Evolutionary conservation across 1,139 yeast genomes (phyloP).

Genomic region (Geotrichum europaeum): DNA sequence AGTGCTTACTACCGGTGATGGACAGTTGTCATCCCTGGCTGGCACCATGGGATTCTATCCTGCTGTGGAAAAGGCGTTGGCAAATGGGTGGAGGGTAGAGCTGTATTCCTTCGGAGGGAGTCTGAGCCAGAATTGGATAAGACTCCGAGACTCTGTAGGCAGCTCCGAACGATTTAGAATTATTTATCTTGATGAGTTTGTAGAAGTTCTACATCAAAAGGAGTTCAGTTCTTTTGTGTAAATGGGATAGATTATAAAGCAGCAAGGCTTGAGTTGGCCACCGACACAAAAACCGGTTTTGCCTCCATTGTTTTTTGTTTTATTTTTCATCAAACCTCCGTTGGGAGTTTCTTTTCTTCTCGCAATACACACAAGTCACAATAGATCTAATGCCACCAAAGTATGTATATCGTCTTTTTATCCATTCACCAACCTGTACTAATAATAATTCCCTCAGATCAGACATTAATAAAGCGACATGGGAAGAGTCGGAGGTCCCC

Average conservation of each 20-base stretch:
- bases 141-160: conserved; percentile 4
- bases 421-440: neutral
- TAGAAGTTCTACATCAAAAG: conserved; percentile 7
- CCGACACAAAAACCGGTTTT: neutral
- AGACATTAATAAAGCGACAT: conserved; percentile 33
- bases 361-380: neutral
- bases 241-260: neutral
- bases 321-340: neutral
- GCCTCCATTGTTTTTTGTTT: neutral
- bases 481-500: conserved; percentile 46
- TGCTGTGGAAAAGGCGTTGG: conserved; percentile 20
- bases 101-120: conserved; percentile 22
- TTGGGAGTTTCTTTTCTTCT: neutral
- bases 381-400: conserved; percentile 18
- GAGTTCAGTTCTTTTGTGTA: neutral
- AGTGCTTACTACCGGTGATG: conserved; percentile 27
- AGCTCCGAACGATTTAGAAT: conserved; percentile 17
- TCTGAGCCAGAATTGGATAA: conserved; percentile 22
- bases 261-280: no score
- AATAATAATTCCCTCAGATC: conserved; percentile 19
- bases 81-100: conserved; percentile 25
- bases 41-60: conserved; percentile 19
- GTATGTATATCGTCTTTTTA: conserved; percentile 11
- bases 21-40: conserved; percentile 21
- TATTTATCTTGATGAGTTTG: conserved; percentile 23